A percentile compares a stretch with the other conserved stretches of the same genome.
These are phyloP conservation scores for Paspalum vaginatum DNA, from an alignment of 176 grass and related monocot genomes.

Conservation along the genomic window DNA sequence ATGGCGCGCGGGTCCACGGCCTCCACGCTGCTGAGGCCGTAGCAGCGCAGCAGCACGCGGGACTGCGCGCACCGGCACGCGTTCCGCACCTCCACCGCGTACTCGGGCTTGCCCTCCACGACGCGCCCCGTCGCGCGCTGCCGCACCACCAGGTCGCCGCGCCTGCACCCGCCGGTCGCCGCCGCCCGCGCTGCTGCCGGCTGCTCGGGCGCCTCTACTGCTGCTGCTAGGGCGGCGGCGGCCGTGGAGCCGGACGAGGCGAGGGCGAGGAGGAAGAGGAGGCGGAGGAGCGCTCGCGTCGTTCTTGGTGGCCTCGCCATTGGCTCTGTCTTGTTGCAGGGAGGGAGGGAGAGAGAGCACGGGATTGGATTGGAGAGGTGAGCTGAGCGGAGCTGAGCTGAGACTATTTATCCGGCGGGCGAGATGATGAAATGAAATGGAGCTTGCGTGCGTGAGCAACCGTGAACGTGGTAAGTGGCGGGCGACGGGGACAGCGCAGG, in stretches of 20 bases:
- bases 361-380: background rate
- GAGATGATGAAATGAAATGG: too few species aligned
- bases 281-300: background rate
- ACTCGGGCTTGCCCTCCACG: conserved; percentile 53
- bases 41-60: conserved; percentile 52
- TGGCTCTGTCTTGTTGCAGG: background rate
- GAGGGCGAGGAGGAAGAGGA: background rate
- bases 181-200: background rate
- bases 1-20: conserved; percentile 52
- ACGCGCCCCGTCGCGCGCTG: conserved; percentile 47
- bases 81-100: conserved; percentile 56
- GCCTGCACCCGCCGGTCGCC: conserved; percentile 7
- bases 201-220: too few species aligned
- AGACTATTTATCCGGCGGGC: background rate
- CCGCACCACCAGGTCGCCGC: conserved; percentile 33
- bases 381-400: too few species aligned
- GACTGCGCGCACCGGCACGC: conserved; percentile 55
- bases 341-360: too few species aligned
- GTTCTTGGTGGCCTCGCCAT: conserved; percentile 4
- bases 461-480: background rate
- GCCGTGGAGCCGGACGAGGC: background rate
- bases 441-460: background rate
- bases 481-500: conserved; percentile 14
- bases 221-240: background rate
- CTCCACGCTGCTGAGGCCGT: conserved; percentile 60